Evolutionary conservation across 164 flowering plant species (phyloP), one percentile per base, ranked within the genome.

Genomic region (Cinnamomum micranthum): DNA sequence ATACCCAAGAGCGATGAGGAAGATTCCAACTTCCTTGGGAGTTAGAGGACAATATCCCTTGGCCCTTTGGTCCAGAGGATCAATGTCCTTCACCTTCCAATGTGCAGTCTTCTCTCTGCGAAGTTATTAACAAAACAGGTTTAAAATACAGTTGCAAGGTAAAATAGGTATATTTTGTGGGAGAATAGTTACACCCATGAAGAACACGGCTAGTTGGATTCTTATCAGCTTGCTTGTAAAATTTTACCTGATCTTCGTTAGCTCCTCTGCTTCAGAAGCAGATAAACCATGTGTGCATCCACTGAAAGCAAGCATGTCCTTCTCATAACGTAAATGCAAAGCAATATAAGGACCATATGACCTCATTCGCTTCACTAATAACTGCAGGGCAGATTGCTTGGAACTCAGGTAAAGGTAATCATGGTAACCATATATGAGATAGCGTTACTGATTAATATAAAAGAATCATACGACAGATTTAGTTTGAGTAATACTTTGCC

Each of bases 221-320:
- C 47, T 41, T 9, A 41, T 41, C 9, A 41, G 47, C 47, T 41
- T 9, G 11, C 47, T 9, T 41, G 10, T 6, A 41, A 41, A 41
- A 41, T 6, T 41, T 41, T 78, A 92, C 99, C 99, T 91, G 66
- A 95, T 92, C 50, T 41, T 78, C 79, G 86, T 86, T 50, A 95
- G 85, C 74, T 95, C 99, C 66, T 89, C 90, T 64, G 98, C 96
- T 85, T 95, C 99, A 70, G 75, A 83, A 10, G 84, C 65, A 75
- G 97, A 87, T 78, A 95, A 83, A 80, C 83, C 97, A 83, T 92
- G 91, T 12, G 96, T 91, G 88, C 99, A 95, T 71, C 99, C 99
- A 87, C 97, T 95, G 78, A 92, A 95, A 22, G 99, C 92, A 80
- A 95, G 98, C 97, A 95, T 89, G 77, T 95, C 99, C 74, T 95